Base-by-base conservation (phyloP, 805 yeast species). In the Metschnikowia dekortorum region DNA sequence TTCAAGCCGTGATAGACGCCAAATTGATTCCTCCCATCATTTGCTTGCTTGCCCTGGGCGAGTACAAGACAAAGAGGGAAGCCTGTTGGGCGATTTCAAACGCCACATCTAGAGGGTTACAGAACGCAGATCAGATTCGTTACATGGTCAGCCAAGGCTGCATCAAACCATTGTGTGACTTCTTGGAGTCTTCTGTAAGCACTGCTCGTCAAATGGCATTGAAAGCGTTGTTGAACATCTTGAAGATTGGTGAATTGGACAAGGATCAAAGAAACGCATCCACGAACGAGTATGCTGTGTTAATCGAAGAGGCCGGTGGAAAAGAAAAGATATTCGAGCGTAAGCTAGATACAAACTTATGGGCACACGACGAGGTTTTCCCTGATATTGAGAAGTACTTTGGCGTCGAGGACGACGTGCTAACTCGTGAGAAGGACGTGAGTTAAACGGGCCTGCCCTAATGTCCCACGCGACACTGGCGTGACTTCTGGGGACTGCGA, bases 11-110 rank as follows among this genome's bases (percentile, higher is more conserved):
- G 46, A 91, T 94, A 62, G 96, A 91, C 67, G 85, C 92, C 53
- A 94, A 94, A 73, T 78, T 94, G 66, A 84, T 94, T 57, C 99
- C 98, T 38, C 96, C 91, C 51, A 80, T 89, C 57, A 84, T 94
- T 60, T 84, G 90, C 66, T 78, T 94, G 67, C 80, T 82, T 62
- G 73, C 79, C 38, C 78, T 81, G 50, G 97, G 94, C 54, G 98
- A 92, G 64, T 91, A 90, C 76, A 91, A 90, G 76, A 92, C 98
- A 34, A 88, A 88, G 68, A 94, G 92, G 71, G 99, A 94, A 75
- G 99, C 99, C 3, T 92, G 98, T 78, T 94, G 99, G 99, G 98
- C 98, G 33, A 87, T 94, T 58, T 90, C 97, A 30, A 94, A 94
- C 67, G 98, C 99, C 36, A 88, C 97, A 14, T 87, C 97, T 8